Percentiles rank a stretch among this genome's conserved stretches.
Evolutionary conservation across 495 filamentous ascomycete genomes (phyloP).

Genomic region (Penicillium psychrofluorescens): DNA sequence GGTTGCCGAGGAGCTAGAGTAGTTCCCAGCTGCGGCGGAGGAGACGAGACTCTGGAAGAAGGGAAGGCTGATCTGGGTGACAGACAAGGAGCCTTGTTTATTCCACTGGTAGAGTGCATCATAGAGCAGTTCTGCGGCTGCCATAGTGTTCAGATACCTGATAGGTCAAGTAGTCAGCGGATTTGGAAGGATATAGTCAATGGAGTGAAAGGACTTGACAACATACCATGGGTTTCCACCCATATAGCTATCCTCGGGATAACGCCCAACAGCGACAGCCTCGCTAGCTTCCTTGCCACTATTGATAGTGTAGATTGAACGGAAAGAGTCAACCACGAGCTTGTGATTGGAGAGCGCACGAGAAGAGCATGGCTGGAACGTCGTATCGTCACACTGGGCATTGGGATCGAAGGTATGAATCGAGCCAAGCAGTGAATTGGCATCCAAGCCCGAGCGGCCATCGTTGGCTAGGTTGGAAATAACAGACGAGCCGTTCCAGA

Average conservation of each 20-base stretch:
- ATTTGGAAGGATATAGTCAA: too few relatives aligned
- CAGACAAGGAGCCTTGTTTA: slow-evolving; percentile 38
- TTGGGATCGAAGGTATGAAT: slow-evolving; percentile 60
- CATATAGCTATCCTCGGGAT: slow-evolving; percentile 63
- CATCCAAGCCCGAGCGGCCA: slow-evolving; percentile 52
- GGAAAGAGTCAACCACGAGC: slow-evolving; percentile 54
- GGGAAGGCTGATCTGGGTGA: slow-evolving; percentile 43
- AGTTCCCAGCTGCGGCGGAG: slow-evolving; percentile 42
- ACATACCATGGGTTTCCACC: slow-evolving; percentile 55
- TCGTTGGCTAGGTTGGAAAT: slow-evolving; percentile 43
- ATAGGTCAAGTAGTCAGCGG: too few relatives aligned
- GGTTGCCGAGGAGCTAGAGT: slow-evolving; percentile 32
- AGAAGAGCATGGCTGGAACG: slow-evolving; percentile 56
- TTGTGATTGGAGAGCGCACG: slow-evolving; percentile 60
- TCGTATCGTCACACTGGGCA: slow-evolving; percentile 40
- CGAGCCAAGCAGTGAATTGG: slow-evolving; percentile 53
- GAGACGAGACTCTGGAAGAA: slow-evolving; percentile 52
- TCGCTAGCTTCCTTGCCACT: slow-evolving; percentile 24
- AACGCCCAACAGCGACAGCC: slow-evolving; percentile 62
- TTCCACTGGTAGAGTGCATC: slow-evolving; percentile 56
- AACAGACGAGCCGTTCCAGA: slow-evolving; percentile 56
- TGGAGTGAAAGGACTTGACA: too few relatives aligned
- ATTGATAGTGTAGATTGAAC: slow-evolving; percentile 52
- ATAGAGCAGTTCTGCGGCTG: slow-evolving; percentile 60
- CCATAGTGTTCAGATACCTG: slow-evolving; percentile 51